Conservation (phyloP, 352 stramenopile genomes). For the Phytophthora aleatoria region DNA sequence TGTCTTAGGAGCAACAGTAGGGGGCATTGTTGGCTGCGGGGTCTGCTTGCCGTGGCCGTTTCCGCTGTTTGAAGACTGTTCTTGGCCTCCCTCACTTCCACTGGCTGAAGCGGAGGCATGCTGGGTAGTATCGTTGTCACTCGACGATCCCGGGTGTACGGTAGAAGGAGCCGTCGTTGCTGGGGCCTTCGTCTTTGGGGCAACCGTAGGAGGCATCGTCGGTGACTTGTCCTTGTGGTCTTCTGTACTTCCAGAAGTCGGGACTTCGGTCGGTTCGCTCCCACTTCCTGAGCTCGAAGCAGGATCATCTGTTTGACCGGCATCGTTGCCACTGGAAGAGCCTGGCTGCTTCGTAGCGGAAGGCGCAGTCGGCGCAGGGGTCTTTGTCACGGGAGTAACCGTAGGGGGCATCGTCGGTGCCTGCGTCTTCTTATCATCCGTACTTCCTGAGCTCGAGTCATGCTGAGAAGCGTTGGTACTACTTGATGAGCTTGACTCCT, state of each 20-base stretch:
- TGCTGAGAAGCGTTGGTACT: not conserved
- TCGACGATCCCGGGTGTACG: not conserved
- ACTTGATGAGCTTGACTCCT: not conserved
- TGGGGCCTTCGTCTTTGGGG: not conserved
- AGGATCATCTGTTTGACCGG: not conserved
- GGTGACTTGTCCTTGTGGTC: not conserved
- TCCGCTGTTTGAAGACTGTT: not conserved
- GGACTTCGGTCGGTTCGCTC: not conserved
- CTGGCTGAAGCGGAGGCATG: not conserved
- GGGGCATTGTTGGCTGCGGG: slow-evolving; percentile 1
- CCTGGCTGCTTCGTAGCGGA: not conserved
- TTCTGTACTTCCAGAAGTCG: slow-evolving; percentile 1
- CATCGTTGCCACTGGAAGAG: not conserved
- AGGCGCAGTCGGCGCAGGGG: not conserved
- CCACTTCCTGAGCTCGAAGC: not conserved
- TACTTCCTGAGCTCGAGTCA: slow-evolving; percentile 12
- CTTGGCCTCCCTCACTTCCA: not conserved
- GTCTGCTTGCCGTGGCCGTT: not conserved
- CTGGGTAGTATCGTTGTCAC: not conserved
- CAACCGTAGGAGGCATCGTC: slow-evolving; percentile 6
- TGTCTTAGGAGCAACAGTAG: slow-evolving; percentile 2
- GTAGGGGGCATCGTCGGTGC: slow-evolving; percentile 2
- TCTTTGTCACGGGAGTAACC: not conserved
- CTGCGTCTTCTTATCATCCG: slow-evolving; percentile 12
- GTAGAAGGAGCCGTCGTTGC: slow-evolving; percentile 3